phyloP scores from a whole-genome alignment of 257 asterid genomes.

The Echites panduratus region DNA sequence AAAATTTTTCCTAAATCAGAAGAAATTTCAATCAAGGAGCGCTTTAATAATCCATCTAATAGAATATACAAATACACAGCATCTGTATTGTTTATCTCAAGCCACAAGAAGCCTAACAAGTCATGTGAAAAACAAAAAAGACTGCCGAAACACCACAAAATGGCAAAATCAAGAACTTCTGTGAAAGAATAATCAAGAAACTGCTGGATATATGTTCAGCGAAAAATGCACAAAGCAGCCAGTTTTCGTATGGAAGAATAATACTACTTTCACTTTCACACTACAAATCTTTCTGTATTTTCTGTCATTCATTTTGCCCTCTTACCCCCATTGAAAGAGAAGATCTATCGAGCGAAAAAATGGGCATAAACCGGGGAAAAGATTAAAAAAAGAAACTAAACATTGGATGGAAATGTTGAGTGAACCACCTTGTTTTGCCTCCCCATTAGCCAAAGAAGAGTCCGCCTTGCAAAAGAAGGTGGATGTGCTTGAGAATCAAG shows the following conservation, averaged over 20 bases:
- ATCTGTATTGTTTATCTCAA: too few species aligned
- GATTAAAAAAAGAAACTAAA: constrained; percentile 25
- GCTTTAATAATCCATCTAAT: neutral
- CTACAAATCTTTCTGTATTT: neutral
- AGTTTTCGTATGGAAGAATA: neutral
- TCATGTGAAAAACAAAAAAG: neutral
- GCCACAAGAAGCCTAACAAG: neutral
- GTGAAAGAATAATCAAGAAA: constrained; percentile 15
- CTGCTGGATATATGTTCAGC: neutral
- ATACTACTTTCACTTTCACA: neutral
- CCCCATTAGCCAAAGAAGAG: constrained; percentile 79
- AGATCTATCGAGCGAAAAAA: constrained; percentile 7
- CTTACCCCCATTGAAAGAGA: neutral
- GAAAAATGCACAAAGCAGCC: neutral
- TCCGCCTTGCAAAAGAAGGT: constrained; percentile 70
- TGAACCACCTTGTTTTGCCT: constrained; percentile 73
- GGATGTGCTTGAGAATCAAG: constrained; percentile 52
- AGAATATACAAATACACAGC: too few species aligned
- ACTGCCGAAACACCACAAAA: neutral
- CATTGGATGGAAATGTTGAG: constrained; percentile 44
- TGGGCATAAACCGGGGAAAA: neutral
- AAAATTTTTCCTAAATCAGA: too few species aligned
- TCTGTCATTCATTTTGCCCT: constrained; percentile 1
- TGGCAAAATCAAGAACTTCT: neutral
- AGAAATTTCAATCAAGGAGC: too few species aligned